Base-by-base conservation (phyloP, 306 rosid species). In the Cicer pinnatifidum region DNA sequence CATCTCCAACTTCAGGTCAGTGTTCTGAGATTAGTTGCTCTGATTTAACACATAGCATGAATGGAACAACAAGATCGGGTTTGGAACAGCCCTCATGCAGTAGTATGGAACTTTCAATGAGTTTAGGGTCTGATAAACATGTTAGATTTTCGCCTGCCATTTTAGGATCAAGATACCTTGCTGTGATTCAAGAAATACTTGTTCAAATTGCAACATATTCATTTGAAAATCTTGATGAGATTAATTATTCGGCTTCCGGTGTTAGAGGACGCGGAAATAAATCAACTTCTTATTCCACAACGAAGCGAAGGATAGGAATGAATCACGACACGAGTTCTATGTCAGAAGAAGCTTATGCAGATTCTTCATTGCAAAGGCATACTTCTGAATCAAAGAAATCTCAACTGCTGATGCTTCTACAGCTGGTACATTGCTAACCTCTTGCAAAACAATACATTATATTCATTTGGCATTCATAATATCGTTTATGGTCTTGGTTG, bases 191-290 rank as follows among this genome's bases (percentile, higher is more conserved):
- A 80, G 97, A 91, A 12, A 81, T 88, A 65, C 92, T 94, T 20
- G 84, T 91, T 63, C 92, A 91, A 67, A 80, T 91, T 64, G 94
- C 95, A 43, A 80, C 80, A 58, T 87, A 78, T 81, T 81, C 98
- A 2, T 81, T 88, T 53, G 92, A 87, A 50, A 86, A 81, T 73
- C 56, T 85, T 5, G 89, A 83, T 50, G 81, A 75, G 41, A 44
- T 78, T 1, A 75, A 82, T 28, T 66, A 48, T 71, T 78, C 85
- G 6, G 79, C 77, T 37, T 41, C 81, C 9, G 64, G 87, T 67
- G 59, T 16, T 46, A 68, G 76, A 70, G 46, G 59, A 17, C 78
- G 71, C 11, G 75, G 67, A 19, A 79, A 79, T 62, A 71, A 17
- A 39, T 66, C 80, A 41, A 13, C 43, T 66, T 69, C 82, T 4